Evolutionary conservation across 2,329 filamentous ascomycete genomes (phyloP), one percentile per base, ranked within the genome.

Genomic region (Trichophyton simii): DNA sequence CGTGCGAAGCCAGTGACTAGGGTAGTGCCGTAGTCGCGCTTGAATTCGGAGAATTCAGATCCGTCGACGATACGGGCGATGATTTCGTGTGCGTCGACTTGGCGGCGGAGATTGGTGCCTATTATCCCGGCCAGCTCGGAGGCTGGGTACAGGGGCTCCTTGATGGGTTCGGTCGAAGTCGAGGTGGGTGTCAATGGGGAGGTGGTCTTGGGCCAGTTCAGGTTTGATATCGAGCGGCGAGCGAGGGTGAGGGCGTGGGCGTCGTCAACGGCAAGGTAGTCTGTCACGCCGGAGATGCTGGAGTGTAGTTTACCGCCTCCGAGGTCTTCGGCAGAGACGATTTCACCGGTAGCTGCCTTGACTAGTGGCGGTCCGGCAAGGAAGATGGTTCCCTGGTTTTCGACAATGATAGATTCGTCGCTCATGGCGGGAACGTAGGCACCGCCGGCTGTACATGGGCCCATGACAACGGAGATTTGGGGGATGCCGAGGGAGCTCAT

Each of bases 371-470:
- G 92, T 0, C 92, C 94, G 0, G 92, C 92, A 1, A 99, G 83
- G 79, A 97, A 99, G 72, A 99, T 96, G 67, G 95, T 91, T n/a
- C 92, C 92, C 73, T 96, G 91, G 59, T 91, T 87, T 70, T 90
- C 85, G 44, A 97, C 94, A 66, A 99, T 97, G 74, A 99, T 96
- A 71, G 85, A 91, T 80, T 97, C 94, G 72, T 97, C 94, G 63
- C 88, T 92, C 92, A 99, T 97, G 69, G 89, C 90, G 9, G 92
- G 92, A 9, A 97, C 91, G 72, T 99, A 97, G 25, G 92, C 92
- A 57, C 92, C 92, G 58, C 92, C 92, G 1, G 92, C 92, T 0
- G 94, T 99, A 76, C 94, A 99, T 50, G 92, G 89, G 0, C 92
- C 92, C 92, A 99, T 96, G 55, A 99, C 92, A 1, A 96, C 90